Evolutionary conservation across 2,329 filamentous ascomycete species (phyloP), one percentile per base, ranked within the genome.

Genomic region (Proliferodiscus dingleyae): DNA sequence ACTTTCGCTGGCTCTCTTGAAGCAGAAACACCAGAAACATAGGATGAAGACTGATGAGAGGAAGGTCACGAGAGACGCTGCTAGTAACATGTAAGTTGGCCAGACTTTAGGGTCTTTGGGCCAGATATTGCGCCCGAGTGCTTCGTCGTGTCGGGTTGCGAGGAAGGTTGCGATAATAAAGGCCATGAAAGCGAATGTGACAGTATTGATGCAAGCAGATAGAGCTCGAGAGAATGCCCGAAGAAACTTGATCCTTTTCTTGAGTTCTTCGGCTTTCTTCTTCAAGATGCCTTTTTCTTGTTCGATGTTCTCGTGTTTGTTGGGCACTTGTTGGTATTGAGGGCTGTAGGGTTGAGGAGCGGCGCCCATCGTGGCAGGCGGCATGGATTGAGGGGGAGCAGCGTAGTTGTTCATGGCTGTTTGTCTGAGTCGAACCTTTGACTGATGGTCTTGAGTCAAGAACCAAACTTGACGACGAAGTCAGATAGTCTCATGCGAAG

Each of bases 171-270:
- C 23, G 6, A 45, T 38, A 4, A 30, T 23, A 21, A 45, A 33
- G 15, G 42, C 36, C 42, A 45, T 45, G 36, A 45, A 45, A 3
- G 34, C 34, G 13, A 45, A 39, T 36, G 39, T 39, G 32, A 39
- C 15, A 3, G 33, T 23, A 18, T 45, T 45, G 16, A 38, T 23
- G 8, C 32, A 22, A 11, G 42, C n/a, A 16, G 42, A 45, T 1
- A 45, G n/a, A 4, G 33, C 42, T 3, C 42, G 34, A 15, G 42
- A 45, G 5, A 24, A 7, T 22, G 26, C 18, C 15, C 28, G 28
- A 7, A 30, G 28, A 2, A 15, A 13, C 15, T 30, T 30, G 28
- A 30, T n/a, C n/a, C n/a, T n/a, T n/a, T n/a, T n/a, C n/a, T n/a
- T n/a, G n/a, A n/a, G n/a, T n/a, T n/a, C n/a, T n/a, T n/a, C n/a